Evolutionary conservation across 148 eudicot genomes (phyloP), one percentile per base, ranked within the genome.

Genomic region (Chenopodium album): DNA sequence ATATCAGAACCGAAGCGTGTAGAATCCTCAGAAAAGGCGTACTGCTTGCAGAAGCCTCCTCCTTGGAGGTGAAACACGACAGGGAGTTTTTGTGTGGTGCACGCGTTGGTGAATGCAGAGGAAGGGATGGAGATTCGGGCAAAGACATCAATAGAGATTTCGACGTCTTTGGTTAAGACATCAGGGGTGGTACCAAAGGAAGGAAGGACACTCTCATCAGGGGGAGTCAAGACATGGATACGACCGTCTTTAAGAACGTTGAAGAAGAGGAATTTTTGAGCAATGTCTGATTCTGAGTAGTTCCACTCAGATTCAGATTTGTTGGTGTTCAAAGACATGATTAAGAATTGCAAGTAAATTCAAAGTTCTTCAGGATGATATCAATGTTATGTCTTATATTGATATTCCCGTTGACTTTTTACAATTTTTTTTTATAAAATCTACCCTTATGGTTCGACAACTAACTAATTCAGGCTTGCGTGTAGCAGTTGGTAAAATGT

Each of bases 51-150:
- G 72, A 84, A 87, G 11, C 85, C 89, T 4, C 89, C 84, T 52
- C 87, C 89, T 16, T 87, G 89, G 80, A 85, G 8, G 71, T 85
- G 85, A 60, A 79, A 31, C 23, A 87, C 32, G 3, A 87, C 73
- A 28, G 89, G 89, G 74, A 86, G 84, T 68, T 77, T 88, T 2
- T 19, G 16, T 13, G 78, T 32, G 68, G 80, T 9, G 71, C 76
- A 56, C 20, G 65, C n/a, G 22, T 70, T 14, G 37, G 31, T 16
- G 73, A 9, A 14, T 4, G 62, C 11, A 6, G 65, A 47, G 1
- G 80, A 78, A 22, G 87, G 89, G 0, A 82, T 34, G 60, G 76
- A 79, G 8, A 82, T 3, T 8, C 83, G 85, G 54, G 80, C 85
- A 2, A 84, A 79, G 0, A 85, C 79, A 1, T 46, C 67, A 2